Conservation (phyloP, 176 grass and related monocot genomes). For the Poa annua region DNA sequence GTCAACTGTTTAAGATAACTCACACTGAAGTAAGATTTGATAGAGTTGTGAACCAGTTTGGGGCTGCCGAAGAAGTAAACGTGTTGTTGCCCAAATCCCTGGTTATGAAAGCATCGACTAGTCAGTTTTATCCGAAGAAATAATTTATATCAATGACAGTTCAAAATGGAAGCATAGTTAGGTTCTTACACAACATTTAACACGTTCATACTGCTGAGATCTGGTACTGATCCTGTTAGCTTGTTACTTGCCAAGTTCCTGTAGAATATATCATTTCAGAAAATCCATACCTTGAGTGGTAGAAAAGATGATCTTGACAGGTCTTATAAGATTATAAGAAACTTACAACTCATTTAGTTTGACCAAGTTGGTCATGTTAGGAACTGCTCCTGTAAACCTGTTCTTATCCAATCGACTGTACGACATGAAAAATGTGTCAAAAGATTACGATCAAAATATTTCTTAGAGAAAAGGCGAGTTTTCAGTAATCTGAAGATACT, state of each 20-base stretch:
- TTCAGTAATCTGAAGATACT: slow-evolving; percentile 40
- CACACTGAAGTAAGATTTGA: slow-evolving; percentile 65
- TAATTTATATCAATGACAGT: background rate
- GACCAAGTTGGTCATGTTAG: slow-evolving; percentile 49
- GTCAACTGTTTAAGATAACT: slow-evolving; percentile 42
- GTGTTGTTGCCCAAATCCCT: slow-evolving; percentile 86
- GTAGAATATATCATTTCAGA: slow-evolving; percentile 32
- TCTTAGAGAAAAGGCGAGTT: background rate
- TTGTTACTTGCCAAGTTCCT: slow-evolving; percentile 82
- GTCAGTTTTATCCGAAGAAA: slow-evolving; percentile 5
- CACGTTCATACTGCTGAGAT: slow-evolving; percentile 55
- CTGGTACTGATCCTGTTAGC: slow-evolving; percentile 60
- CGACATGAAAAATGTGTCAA: slow-evolving; percentile 25
- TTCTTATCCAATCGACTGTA: slow-evolving; percentile 60
- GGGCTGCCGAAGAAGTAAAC: slow-evolving; percentile 57
- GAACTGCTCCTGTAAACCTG: slow-evolving; percentile 19
- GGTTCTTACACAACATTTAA: slow-evolving; percentile 76
- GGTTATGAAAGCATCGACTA: slow-evolving; percentile 18
- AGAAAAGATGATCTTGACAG: background rate
- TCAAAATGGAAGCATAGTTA: slow-evolving; percentile 12
- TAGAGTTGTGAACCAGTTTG: slow-evolving; percentile 72
- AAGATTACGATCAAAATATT: slow-evolving; percentile 7
- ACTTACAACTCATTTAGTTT: slow-evolving; percentile 60
- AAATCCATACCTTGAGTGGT: background rate
- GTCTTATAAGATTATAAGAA: background rate